These are phyloP conservation scores for Pleodorina starrii DNA, from an alignment of 139 green algal genomes.

Conservation along the genomic window DNA sequence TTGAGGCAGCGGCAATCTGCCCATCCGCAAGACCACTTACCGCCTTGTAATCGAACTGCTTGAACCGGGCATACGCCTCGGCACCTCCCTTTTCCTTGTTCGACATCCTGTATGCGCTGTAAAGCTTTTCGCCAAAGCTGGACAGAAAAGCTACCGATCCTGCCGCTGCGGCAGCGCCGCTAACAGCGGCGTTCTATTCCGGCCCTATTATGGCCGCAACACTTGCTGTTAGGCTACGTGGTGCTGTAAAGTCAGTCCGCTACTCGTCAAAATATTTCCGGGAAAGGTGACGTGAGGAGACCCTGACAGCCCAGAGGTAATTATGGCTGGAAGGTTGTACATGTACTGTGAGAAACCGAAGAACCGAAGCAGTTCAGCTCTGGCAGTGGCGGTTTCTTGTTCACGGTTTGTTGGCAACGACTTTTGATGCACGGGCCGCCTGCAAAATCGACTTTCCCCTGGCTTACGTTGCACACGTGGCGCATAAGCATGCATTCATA, in stretches of 20 bases:
- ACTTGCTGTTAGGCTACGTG: not conserved
- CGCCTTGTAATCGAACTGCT: slow-evolving; percentile 97
- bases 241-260: not conserved
- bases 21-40: slow-evolving; percentile 67
- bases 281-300: too few relatives aligned
- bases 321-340: not conserved
- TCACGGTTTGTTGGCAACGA: not conserved
- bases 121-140: not conserved
- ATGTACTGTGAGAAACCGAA: not conserved
- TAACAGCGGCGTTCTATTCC: not conserved
- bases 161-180: slow-evolving; percentile 26
- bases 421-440: too few relatives aligned
- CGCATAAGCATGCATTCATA: too few relatives aligned
- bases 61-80: slow-evolving; percentile 86
- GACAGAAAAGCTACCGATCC: not conserved
- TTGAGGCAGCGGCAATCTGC: too few relatives aligned
- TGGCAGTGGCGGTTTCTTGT: not conserved
- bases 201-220: not conserved
- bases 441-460: too few relatives aligned
- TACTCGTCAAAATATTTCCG: not conserved
- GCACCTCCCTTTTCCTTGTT: slow-evolving; percentile 66
- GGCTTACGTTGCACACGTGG: too few relatives aligned
- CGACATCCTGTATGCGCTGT: not conserved
- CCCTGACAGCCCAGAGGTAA: too few relatives aligned
- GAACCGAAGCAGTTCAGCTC: not conserved